Evolutionary conservation across 2,329 filamentous ascomycete species (phyloP).

Genomic region (Xylariales sp.): DNA sequence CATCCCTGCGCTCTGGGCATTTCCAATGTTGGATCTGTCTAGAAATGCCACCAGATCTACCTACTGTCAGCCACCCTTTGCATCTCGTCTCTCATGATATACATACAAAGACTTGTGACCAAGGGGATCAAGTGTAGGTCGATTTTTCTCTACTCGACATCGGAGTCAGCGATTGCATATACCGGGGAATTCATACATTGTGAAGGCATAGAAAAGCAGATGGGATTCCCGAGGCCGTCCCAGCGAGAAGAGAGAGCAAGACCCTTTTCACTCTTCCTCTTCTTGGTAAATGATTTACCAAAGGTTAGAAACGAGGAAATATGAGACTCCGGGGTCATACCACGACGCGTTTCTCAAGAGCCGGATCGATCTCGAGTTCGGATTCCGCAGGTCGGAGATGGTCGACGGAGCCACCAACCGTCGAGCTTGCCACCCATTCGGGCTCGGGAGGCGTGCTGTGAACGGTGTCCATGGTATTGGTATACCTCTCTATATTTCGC

Average conservation of each 20-base stretch:
- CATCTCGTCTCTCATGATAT: neutral
- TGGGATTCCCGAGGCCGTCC: neutral
- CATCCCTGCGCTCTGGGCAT: conserved; percentile 54
- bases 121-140: conserved; percentile 34
- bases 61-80: conserved; percentile 8
- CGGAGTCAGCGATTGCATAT: neutral
- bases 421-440: conserved; percentile 1
- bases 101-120: conserved; percentile 35
- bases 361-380: conserved; percentile 29
- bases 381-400: conserved; percentile 13
- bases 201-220: neutral
- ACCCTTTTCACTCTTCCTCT: too few species aligned
- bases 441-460: conserved; percentile 13
- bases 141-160: conserved; percentile 32
- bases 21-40: conserved; percentile 56
- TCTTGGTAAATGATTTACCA: too few species aligned
- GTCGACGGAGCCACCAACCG: conserved; percentile 12
- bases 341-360: conserved; percentile 33
- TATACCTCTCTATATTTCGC: neutral
- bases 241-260: neutral
- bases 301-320: neutral
- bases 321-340: conserved; percentile 14
- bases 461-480: conserved; percentile 8
- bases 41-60: conserved; percentile 53
- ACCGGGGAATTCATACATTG: neutral